Base-by-base conservation (phyloP, 1,284 basidiomycete species). In the Blastosporella zonata region DNA sequence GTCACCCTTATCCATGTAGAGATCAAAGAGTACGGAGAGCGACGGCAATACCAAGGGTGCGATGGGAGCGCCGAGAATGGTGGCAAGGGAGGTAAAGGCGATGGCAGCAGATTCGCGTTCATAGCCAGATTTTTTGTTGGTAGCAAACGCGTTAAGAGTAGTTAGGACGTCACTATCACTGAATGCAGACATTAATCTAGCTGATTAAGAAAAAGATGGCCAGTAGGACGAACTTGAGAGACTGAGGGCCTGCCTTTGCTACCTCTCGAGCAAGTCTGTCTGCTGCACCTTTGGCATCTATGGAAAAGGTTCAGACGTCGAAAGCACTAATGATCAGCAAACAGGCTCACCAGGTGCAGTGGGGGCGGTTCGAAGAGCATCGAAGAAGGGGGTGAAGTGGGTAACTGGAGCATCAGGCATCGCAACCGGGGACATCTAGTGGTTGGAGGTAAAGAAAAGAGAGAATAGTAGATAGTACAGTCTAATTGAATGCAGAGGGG, bases 1-100 rank as follows among this genome's bases (percentile, higher is more conserved):
- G 55, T 96, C 91, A 52, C 93, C 93, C 70, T 97, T 97, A 70
- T 99, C 96, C 77, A 92, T 89, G 66, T 91, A 87, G 39, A 95
- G 76, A 55, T 93, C 91, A 63, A 93, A 87, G 38, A 98, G 70
- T 44, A 82, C 66, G 9, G 91, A 80, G 41, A 99, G 81, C 18
- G 87, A 85, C 3, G 86, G 77, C 15, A 97, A 74, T 27, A 97
- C 77, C 55, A 93, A 75, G n/a, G 93, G 93, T 50, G 86, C 92
- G 43, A 77, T 73, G 28, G 94, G 81, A 33, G 87, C 74, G 12
- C 90, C 89, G 34, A 93, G 75, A 42, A 84, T 76, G 47, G 73
- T 77, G 37, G 86, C 82, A 13, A 94, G 68, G 7, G 92, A 88
- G 60, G 90, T 84, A 64, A 93, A 85, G 9, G 84, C 90, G 52